Evolutionary conservation across 2,329 filamentous ascomycete species (phyloP).

Genomic region (Amphichorda felina): DNA sequence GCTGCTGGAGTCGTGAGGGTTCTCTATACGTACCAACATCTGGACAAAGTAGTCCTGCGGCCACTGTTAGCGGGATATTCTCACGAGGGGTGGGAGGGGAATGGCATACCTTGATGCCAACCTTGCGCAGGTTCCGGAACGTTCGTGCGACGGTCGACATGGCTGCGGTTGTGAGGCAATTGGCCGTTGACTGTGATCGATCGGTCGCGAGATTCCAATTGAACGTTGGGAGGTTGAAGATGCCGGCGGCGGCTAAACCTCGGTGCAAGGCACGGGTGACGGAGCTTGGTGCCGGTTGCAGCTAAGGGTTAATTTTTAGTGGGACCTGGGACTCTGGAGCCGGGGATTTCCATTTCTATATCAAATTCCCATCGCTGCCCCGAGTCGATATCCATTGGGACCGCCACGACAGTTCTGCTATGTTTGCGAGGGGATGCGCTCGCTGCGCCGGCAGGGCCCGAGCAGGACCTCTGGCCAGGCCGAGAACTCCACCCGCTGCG

Average conservation of each 20-base stretch:
- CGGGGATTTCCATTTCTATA: too few species aligned
- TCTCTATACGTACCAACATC: slow-evolving; percentile 62
- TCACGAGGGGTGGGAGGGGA: not conserved
- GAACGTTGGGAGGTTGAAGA: slow-evolving; percentile 4
- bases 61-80: slow-evolving; percentile 1
- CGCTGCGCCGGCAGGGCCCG: slow-evolving; percentile 15
- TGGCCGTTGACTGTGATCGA: slow-evolving; percentile 8
- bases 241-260: slow-evolving; percentile 1
- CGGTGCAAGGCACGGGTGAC: too few species aligned
- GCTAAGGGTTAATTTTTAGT: too few species aligned
- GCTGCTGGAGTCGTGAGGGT: slow-evolving; percentile 6
- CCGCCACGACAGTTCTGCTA: slow-evolving; percentile 6
- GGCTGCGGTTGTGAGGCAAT: slow-evolving; percentile 22
- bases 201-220: slow-evolving; percentile 1
- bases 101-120: slow-evolving; percentile 68
- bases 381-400: not conserved
- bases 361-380: too few species aligned
- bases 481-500: slow-evolving; percentile 11
- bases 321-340: too few species aligned
- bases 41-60: slow-evolving; percentile 79
- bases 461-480: not conserved
- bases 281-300: too few species aligned
- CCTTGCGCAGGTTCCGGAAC: slow-evolving; percentile 71
- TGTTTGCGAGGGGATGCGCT: slow-evolving; percentile 23
- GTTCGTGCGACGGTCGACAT: slow-evolving; percentile 94